Conservation (phyloP, 2,329 filamentous ascomycete species). For the Aspergillus thermomutatus region DNA sequence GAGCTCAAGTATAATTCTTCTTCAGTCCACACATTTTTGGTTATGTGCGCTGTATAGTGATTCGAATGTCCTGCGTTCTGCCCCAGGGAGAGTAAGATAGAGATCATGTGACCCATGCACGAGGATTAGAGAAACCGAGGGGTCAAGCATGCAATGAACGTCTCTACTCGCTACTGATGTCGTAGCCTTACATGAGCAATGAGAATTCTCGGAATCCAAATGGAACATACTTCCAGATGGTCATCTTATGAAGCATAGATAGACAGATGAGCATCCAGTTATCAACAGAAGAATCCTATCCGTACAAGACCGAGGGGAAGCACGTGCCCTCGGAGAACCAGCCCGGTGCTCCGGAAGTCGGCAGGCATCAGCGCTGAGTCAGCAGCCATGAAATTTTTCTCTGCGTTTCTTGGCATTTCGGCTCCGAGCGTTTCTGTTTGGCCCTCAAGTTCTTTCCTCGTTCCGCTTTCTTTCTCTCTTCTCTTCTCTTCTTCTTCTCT, state of each 20-base stretch:
- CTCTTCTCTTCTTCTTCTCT: too few relatives aligned
- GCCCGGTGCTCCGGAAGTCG: neutral
- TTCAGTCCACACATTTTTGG: neutral
- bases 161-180: too few relatives aligned
- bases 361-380: neutral
- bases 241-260: too few relatives aligned
- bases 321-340: neutral
- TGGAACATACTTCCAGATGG: too few relatives aligned
- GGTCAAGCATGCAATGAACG: too few relatives aligned
- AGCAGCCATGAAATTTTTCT: neutral
- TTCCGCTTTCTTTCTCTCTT: slow-evolving; percentile 12
- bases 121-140: too few relatives aligned
- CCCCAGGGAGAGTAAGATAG: neutral
- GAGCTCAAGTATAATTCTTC: neutral
- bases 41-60: neutral
- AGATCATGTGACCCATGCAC: neutral
- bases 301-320: neutral
- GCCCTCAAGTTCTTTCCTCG: slow-evolving; percentile 18
- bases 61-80: neutral
- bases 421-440: slow-evolving; percentile 24
- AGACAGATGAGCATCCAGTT: too few relatives aligned
- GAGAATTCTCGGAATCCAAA: too few relatives aligned
- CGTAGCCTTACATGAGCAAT: too few relatives aligned
- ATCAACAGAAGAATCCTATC: too few relatives aligned
- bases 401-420: slow-evolving; percentile 15